Evolutionary conservation across 2,329 filamentous ascomycete genomes (phyloP).

Genomic region (Stemphylium vesicarium): DNA sequence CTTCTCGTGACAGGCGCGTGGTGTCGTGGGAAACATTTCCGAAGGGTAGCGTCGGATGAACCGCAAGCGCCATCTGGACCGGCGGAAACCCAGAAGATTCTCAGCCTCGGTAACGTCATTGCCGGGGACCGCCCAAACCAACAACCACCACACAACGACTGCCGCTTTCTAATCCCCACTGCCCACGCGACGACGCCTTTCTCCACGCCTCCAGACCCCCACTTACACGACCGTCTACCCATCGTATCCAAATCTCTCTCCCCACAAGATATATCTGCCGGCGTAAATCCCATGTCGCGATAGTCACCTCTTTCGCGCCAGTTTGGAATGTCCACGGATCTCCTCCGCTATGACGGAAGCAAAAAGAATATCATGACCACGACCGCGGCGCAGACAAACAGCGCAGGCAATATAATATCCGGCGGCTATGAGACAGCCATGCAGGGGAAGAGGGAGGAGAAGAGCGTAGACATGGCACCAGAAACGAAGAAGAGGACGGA

Average conservation of each 20-base stretch:
- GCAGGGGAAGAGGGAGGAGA: slow-evolving; percentile 39
- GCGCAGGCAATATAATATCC: slow-evolving; percentile 37
- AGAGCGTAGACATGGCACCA: neutral
- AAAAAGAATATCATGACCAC: slow-evolving; percentile 42
- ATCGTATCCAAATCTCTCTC: neutral
- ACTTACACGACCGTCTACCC: neutral
- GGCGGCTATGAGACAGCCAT: slow-evolving; percentile 61
- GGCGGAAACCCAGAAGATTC: slow-evolving; percentile 8
- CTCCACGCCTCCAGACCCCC: neutral
- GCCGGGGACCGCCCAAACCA: slow-evolving; percentile 5
- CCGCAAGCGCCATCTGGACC: neutral
- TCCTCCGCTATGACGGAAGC: slow-evolving; percentile 47
- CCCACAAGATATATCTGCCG: neutral
- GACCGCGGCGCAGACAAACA: slow-evolving; percentile 31
- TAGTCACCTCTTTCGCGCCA: slow-evolving; percentile 18
- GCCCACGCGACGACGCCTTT: slow-evolving; percentile 3
- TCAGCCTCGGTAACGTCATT: slow-evolving; percentile 21
- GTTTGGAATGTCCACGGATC: slow-evolving; percentile 48
- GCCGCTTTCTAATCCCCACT: slow-evolving; percentile 15
- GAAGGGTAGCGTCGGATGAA: slow-evolving; percentile 17
- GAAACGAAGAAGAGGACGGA: slow-evolving; percentile 57
- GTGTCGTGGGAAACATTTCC: slow-evolving; percentile 13
- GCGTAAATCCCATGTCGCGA: slow-evolving; percentile 28
- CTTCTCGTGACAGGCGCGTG: neutral
- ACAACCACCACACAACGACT: slow-evolving; percentile 14